phyloP scores from a whole-genome alignment of 495 filamentous ascomycete genomes.

The Darksidea phi region DNA sequence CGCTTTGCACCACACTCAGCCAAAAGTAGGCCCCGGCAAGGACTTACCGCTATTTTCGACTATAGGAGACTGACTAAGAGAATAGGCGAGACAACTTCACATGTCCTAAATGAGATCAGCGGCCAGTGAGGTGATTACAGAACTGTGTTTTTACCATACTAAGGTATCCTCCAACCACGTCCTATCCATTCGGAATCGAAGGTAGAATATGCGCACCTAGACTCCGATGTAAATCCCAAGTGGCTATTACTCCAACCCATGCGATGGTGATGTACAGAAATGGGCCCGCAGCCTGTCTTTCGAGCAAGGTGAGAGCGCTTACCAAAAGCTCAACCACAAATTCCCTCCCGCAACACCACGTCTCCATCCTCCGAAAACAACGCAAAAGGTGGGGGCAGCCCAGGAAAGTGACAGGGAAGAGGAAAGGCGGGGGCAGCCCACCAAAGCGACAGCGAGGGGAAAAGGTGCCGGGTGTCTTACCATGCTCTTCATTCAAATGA shows the following conservation, averaged over 20 bases:
- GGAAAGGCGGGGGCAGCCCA: neutral
- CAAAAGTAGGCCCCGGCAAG: too few species aligned
- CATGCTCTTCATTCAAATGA: slow-evolving; percentile 57
- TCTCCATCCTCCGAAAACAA: too few species aligned
- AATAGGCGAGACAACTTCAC: neutral
- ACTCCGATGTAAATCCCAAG: neutral
- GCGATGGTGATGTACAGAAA: neutral
- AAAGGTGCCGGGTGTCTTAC: neutral
- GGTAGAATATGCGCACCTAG: neutral
- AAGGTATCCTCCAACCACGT: neutral
- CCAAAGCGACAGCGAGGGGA: neutral
- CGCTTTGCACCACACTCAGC: too few species aligned
- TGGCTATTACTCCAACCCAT: neutral
- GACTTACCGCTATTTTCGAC: neutral
- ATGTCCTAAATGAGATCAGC: neutral
- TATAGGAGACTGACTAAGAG: too few species aligned
- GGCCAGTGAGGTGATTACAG: neutral
- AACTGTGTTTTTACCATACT: neutral
- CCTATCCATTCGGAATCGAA: too few species aligned
- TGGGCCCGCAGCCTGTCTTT: neutral
- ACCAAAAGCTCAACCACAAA: neutral
- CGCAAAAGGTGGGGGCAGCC: too few species aligned
- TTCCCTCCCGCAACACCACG: too few species aligned
- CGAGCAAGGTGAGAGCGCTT: neutral
- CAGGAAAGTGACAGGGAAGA: too few species aligned